Conservation (phyloP, 2,329 filamentous ascomycete species). For the Sporothrix variecibatus region DNA sequence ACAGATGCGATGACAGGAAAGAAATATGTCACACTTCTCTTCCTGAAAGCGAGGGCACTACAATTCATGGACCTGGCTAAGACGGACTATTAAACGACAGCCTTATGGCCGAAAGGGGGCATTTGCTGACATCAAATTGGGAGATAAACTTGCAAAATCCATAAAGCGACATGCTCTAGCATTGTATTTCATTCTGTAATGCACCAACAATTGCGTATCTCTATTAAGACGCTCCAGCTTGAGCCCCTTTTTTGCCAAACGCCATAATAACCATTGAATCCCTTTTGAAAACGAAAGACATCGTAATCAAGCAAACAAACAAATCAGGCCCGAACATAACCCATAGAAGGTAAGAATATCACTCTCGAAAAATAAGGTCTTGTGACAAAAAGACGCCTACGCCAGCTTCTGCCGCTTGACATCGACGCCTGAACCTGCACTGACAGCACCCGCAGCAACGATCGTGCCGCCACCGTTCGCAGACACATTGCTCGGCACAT, state of each 20-base stretch:
- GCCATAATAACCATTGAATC: not conserved
- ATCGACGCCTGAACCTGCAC: slow-evolving; percentile 42
- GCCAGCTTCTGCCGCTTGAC: slow-evolving; percentile 53
- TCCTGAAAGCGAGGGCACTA: not conserved
- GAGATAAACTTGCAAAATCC: not conserved
- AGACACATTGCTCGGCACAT: slow-evolving; percentile 51
- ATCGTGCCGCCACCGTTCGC: slow-evolving; percentile 28
- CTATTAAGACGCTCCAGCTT: not conserved
- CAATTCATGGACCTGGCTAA: no score
- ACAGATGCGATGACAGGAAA: not conserved
- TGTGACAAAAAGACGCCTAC: not conserved
- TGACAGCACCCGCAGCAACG: slow-evolving; percentile 30
- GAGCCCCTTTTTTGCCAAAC: not conserved
- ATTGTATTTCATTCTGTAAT: not conserved
- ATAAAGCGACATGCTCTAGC: not conserved
- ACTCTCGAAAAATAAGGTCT: not conserved
- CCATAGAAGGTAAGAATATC: not conserved
- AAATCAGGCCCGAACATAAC: not conserved
- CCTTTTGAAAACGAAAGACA: not conserved
- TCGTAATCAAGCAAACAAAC: not conserved
- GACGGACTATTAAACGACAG: not conserved
- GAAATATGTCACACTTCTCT: not conserved
- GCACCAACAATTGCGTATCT: not conserved
- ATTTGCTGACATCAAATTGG: not conserved
- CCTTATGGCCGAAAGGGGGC: not conserved